Evolutionary conservation across 176 grass and related monocot species (phyloP).

Genomic region (Calamus simplicifolius): DNA sequence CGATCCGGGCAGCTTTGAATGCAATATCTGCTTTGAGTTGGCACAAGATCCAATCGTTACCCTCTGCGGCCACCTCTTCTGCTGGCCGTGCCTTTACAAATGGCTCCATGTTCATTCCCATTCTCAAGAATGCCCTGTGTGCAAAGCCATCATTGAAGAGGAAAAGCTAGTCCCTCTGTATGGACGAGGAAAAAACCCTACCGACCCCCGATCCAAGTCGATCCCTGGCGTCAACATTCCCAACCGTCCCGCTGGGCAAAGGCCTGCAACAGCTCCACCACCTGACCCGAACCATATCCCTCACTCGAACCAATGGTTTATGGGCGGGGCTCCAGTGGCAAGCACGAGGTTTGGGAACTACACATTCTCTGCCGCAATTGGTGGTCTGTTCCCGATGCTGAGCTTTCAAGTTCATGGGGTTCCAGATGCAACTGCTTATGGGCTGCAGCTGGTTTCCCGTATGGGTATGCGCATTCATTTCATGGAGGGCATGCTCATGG

Average conservation of each 20-base stretch:
- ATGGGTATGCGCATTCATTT: constrained; percentile 66
- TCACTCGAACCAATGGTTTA: constrained; percentile 52
- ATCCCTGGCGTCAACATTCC: constrained; percentile 63
- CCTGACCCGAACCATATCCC: constrained; percentile 42
- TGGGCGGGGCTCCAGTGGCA: constrained; percentile 33
- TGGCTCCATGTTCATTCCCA: constrained; percentile 65
- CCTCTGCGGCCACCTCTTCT: constrained; percentile 86
- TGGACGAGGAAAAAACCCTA: constrained; percentile 77
- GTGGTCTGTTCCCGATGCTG: constrained; percentile 75
- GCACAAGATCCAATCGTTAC: constrained; percentile 89
- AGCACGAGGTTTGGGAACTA: constrained; percentile 62
- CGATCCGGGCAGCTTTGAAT: constrained; percentile 57
- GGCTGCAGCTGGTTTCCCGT: constrained; percentile 57
- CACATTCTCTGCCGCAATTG: constrained; percentile 66
- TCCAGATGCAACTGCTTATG: constrained; percentile 58
- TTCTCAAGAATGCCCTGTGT: constrained; percentile 85
- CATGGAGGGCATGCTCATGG: constrained; percentile 52
- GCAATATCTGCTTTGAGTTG: constrained; percentile 94
- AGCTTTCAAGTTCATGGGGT: constrained; percentile 85
- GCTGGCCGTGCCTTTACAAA: constrained; percentile 92
- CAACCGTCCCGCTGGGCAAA: constrained; percentile 69
- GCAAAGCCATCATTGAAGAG: constrained; percentile 86
- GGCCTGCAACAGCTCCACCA: constrained; percentile 58
- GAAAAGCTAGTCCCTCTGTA: constrained; percentile 88
- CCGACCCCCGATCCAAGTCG: constrained; percentile 71